Conservation (phyloP, 2,329 filamentous ascomycete genomes). For the Dactylellina leptospora region DNA sequence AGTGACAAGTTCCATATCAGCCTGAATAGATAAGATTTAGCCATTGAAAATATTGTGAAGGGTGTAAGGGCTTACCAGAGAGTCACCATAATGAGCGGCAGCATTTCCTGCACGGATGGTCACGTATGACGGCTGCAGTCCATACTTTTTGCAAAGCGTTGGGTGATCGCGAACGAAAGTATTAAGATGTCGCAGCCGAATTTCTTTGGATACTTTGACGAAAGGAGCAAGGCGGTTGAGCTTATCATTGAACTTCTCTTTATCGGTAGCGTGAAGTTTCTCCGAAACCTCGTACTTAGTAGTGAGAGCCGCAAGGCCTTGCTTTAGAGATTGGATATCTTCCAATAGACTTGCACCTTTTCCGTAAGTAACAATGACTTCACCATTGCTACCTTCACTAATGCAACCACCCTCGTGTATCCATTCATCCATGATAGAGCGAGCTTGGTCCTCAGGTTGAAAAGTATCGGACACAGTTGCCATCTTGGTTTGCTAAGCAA, state of each 20-base stretch:
- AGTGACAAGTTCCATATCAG: background rate
- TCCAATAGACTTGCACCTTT: background rate
- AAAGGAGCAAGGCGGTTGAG: background rate
- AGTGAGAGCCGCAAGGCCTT: background rate
- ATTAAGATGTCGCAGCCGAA: conserved; percentile 1
- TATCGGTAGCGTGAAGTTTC: background rate
- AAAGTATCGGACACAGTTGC: background rate
- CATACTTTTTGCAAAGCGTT: background rate
- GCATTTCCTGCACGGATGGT: background rate
- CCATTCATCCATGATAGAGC: background rate
- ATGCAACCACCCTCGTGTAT: background rate
- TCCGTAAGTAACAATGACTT: background rate
- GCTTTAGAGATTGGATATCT: background rate
- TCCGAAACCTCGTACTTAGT: background rate
- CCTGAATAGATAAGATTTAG: background rate
- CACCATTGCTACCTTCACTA: background rate
- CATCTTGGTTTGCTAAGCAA: conserved; percentile 3
- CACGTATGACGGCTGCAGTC: background rate
- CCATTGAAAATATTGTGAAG: background rate
- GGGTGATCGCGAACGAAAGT: background rate
- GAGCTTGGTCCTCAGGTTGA: background rate
- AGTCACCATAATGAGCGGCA: background rate
- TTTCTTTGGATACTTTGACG: background rate
- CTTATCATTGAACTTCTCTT: background rate
- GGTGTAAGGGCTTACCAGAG: background rate